Conservation (phyloP, 306 rosid species). For the Cicer chorassanicum region DNA sequence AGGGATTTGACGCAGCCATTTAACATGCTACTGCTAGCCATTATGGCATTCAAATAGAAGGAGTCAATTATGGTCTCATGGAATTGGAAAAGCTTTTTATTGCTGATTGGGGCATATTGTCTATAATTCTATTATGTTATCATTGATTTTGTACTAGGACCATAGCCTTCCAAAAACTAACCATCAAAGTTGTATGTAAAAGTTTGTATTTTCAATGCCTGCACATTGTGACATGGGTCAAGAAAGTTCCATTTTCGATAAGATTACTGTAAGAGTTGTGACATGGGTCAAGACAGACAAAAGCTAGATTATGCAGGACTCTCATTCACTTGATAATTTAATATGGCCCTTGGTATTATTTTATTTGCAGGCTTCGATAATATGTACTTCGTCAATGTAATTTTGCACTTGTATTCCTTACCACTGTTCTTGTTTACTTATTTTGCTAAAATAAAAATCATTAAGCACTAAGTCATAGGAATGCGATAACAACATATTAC, state of each 20-base stretch:
- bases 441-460: not conserved
- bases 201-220: constrained; percentile 20
- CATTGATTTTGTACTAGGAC: constrained; percentile 25
- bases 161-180: not conserved
- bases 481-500: not conserved
- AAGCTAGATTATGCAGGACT: constrained; percentile 30
- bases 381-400: not conserved
- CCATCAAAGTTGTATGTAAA: constrained; percentile 3
- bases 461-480: not conserved
- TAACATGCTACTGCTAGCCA: constrained; percentile 5
- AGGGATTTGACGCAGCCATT: constrained; percentile 20
- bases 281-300: not conserved
- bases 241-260: not conserved
- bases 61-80: not conserved
- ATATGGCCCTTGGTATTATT: constrained; percentile 5
- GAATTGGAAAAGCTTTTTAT: not conserved
- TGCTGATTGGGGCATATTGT: constrained; percentile 12
- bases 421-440: not conserved
- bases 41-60: constrained; percentile 25
- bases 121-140: constrained; percentile 27
- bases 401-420: not conserved
- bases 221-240: not conserved
- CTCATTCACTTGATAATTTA: constrained; percentile 35
- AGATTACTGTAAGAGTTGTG: constrained; percentile 7
- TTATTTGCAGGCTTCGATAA: constrained; percentile 1